Base-by-base conservation (phyloP, 1,284 basidiomycete species). In the Heterobasidion annosum region DNA sequence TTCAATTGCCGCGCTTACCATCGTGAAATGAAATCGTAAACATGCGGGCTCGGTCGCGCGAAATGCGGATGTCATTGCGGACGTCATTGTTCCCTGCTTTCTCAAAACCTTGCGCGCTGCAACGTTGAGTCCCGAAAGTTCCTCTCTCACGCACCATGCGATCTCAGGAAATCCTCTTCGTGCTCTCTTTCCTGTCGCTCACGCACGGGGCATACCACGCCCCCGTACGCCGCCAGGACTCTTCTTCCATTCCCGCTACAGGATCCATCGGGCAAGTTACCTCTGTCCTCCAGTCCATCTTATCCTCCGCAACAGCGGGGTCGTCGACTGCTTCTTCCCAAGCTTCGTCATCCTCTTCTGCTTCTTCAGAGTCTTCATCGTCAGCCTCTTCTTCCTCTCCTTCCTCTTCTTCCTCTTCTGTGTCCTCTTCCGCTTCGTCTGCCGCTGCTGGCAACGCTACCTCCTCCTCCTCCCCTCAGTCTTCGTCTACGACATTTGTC, bases 331-430 rank as follows among this genome's bases (percentile, higher is more conserved):
- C 37, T 40, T 40, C 37, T 40, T 40, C 37, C 6, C 10, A 10
- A 40, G 12, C 37, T 6, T 10, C 37, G 3, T n/a, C 37, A 12
- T 10, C n/a, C 5, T 40, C 37, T 40, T 10, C n/a, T 5, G n/a
- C 37, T 40, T 40, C 37, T 40, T 40, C 25, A 25, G 3, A 4
- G 25, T 25, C 4, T 25, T 25, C 25, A 25, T 25, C 37, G 34
- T 37, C 54, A 15, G 55, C 35, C 16, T 49, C 50, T 50, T 57
- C 40, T 13, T 37, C n/a, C 43, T 52, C 6, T 35, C 1, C 32
- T 4, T 32, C 19, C 8, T 32, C 46, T 19, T 16, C 32, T 4
- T 32, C 19, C 8, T 32, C 46, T 19, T 16, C 19, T 13, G 8
- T 19, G 19, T 47, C 46, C 13, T 18, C 32, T 18, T 19, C 46